Base-by-base conservation (phyloP, 768 basidiomycete genomes). In the Gelatoporia subvermispora region DNA sequence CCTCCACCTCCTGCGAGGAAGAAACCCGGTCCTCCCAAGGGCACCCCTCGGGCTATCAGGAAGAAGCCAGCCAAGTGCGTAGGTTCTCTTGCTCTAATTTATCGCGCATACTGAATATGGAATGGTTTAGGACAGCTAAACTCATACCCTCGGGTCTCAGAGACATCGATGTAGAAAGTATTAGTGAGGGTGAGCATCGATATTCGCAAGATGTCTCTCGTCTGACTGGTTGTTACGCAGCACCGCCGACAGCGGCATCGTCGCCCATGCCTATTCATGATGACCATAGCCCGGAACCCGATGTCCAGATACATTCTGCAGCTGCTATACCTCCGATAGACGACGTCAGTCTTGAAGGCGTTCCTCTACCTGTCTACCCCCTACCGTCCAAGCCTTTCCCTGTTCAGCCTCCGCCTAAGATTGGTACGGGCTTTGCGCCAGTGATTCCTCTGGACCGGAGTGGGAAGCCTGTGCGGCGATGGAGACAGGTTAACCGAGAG, bases 311-410 rank as follows among this genome's bases (percentile, higher is more conserved):
- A 8, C 51, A 53, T 25, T 51, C 43, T 4, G 35, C 53, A 38
- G 43, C 56, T 0, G 34, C 52, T 1, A 43, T 47, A 3, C 38
- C 45, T 11, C 50, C 50, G 1, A 41, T 66, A 21, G 75, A 73
- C 45, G 78, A 79, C 25, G 65, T 71, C 20, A 77, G 74, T 35
- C 70, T 85, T 37, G 80, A 85, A 44, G 77, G 69, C 45, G 69
- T 76, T 17, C 77, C 87, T 1, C 72, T 85, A 2, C 88, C 88
- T 3, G 66, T 82, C 23, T 91, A 89, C 53, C 85, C 88, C 1
- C 75, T 90, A 20, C 88, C 88, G 11, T 76, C 81, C n/a, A 88
- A 85, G 64, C 86, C 88, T 0, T 89, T 89, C 68, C 82, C 85
- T 0, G 88, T 91, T 11, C 86, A 88, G 56, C 82, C 81, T 24